phyloP scores from a whole-genome alignment of 1,139 yeast species.

The Taphrina communis region DNA sequence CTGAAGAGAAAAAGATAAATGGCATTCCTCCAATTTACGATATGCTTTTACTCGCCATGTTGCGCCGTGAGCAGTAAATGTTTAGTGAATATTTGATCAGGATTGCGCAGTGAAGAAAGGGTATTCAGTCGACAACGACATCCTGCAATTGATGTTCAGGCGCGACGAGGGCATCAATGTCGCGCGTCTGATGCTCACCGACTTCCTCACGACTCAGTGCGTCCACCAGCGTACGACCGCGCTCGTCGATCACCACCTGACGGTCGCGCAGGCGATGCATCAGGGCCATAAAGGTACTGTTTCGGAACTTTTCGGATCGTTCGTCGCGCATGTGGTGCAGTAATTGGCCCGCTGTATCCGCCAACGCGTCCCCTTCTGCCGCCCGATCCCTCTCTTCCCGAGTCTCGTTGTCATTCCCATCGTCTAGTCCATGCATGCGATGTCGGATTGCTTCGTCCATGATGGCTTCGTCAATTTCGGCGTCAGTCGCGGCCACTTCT shows the following conservation, averaged over 20 bases:
- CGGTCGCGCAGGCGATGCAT: slow-evolving; percentile 53
- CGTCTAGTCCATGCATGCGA: no score
- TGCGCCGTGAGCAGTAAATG: no score
- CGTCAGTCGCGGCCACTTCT: background rate
- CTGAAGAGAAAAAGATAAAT: no score
- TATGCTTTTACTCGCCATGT: background rate
- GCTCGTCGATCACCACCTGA: slow-evolving; percentile 50
- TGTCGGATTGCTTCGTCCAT: no score
- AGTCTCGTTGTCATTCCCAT: background rate
- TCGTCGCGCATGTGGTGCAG: slow-evolving; percentile 23
- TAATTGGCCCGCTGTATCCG: slow-evolving; percentile 33
- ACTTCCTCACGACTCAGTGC: slow-evolving; percentile 33
- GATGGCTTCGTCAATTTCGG: no score
- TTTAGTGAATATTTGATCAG: no score
- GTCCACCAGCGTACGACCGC: slow-evolving; percentile 52
- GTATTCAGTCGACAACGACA: slow-evolving; percentile 1
- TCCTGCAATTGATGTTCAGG: slow-evolving; percentile 1
- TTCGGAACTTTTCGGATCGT: slow-evolving; percentile 51
- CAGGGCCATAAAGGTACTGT: slow-evolving; percentile 53
- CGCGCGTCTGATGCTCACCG: slow-evolving; percentile 5
- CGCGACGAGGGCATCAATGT: slow-evolving; percentile 17
- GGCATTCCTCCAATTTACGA: background rate
- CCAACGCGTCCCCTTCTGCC: slow-evolving; percentile 26
- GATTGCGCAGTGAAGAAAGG: background rate
- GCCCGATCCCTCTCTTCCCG: background rate